These are phyloP conservation scores for Uncinocarpus reesii DNA, from an alignment of 2,329 filamentous ascomycete genomes.

Conservation along the genomic window DNA sequence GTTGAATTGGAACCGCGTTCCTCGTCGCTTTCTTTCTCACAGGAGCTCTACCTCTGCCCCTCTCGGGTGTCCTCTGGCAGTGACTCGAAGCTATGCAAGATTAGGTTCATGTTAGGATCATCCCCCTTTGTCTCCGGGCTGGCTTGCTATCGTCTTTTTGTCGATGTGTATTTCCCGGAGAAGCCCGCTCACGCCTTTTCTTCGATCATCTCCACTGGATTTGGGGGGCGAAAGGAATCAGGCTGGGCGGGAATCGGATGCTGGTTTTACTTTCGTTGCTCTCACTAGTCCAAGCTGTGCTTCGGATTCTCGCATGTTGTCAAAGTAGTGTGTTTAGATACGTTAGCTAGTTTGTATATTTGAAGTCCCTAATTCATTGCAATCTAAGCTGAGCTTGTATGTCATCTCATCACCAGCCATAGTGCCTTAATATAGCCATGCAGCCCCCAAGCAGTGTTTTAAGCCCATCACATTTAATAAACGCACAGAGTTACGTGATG, in stretches of 20 bases:
- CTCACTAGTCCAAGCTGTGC: constrained; percentile 28
- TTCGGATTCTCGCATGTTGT: constrained; percentile 21
- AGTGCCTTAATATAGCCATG: no score
- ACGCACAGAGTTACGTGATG: no score
- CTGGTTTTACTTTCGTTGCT: constrained; percentile 27
- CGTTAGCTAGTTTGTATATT: constrained; percentile 10
- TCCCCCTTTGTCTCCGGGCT: constrained; percentile 46
- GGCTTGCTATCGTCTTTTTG: constrained; percentile 26
- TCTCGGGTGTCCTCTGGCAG: neutral
- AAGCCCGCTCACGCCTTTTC: constrained; percentile 20
- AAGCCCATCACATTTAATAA: no score
- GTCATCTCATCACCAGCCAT: no score
- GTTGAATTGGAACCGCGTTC: constrained; percentile 12
- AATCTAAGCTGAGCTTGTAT: no score
- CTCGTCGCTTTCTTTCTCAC: neutral
- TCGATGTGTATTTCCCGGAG: constrained; percentile 25
- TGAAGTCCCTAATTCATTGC: constrained; percentile 5
- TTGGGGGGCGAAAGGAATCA: constrained; percentile 16
- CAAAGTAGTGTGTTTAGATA: constrained; percentile 3
- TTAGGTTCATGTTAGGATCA: constrained; percentile 38
- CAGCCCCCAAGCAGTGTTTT: no score
- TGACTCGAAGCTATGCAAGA: neutral
- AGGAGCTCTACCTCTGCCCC: neutral
- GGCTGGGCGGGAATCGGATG: constrained; percentile 41
- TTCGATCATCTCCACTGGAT: constrained; percentile 26